Evolutionary conservation across 2,329 filamentous ascomycete genomes (phyloP).

Genomic region (Aspergillus melleus): DNA sequence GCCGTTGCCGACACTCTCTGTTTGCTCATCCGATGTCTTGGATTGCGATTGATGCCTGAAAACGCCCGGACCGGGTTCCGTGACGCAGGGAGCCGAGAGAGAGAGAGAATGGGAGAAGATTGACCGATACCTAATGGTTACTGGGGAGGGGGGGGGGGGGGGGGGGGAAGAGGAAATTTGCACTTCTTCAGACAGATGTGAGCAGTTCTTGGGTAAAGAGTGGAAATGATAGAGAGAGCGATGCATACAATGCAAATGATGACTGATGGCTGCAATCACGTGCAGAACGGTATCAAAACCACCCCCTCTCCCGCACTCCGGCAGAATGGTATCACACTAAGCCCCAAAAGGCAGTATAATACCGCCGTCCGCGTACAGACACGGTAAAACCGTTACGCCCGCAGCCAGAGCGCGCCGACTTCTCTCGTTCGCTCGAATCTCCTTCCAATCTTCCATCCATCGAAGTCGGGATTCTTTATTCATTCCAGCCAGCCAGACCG

Average conservation of each 20-base stretch:
- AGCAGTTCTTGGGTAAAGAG: too few relatives aligned
- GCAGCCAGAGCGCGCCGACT: not conserved
- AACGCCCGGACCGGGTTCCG: not conserved
- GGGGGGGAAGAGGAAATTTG: too few relatives aligned
- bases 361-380: not conserved
- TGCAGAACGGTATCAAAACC: constrained; percentile 1
- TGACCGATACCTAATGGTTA: not conserved
- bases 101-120: not conserved
- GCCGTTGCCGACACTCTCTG: not conserved
- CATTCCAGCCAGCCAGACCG: not conserved
- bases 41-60: not conserved
- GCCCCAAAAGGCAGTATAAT: not conserved
- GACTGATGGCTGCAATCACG: constrained; percentile 1
- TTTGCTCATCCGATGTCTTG: not conserved
- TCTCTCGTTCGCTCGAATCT: not conserved
- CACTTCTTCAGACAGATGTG: too few relatives aligned
- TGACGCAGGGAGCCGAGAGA: not conserved
- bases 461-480: not conserved
- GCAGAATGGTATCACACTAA: not conserved
- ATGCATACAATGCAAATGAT: not conserved
- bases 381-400: not conserved
- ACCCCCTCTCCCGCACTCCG: not conserved
- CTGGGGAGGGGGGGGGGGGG: too few relatives aligned
- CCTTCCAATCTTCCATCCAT: not conserved
- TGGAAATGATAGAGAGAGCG: not conserved